Percentiles rank a stretch among this genome's conserved stretches.
Conservation (phyloP, 306 rosid species). For the Crotalaria pallida region DNA sequence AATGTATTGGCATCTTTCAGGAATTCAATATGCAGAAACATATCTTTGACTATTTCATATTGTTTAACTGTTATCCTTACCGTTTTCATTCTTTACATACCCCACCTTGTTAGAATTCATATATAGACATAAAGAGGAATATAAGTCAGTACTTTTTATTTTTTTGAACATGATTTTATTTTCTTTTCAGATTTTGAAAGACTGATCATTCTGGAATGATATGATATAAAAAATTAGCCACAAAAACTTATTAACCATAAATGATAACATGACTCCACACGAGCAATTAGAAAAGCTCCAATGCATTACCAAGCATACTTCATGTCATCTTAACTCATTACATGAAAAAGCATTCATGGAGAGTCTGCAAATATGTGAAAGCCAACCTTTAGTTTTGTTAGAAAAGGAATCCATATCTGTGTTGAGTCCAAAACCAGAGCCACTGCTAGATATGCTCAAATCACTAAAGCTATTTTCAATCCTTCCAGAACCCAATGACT, state of each 20-base stretch:
- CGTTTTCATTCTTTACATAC: not conserved
- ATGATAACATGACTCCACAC: not conserved
- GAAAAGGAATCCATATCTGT: slow-evolving; percentile 72
- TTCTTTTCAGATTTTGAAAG: not conserved
- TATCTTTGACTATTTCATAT: not conserved
- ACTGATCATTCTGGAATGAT: not conserved
- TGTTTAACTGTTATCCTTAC: not conserved
- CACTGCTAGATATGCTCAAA: slow-evolving; percentile 70
- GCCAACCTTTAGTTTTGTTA: slow-evolving; percentile 77
- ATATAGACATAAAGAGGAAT: not conserved
- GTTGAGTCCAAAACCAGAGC: slow-evolving; percentile 73
- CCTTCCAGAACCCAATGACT: slow-evolving; percentile 96
- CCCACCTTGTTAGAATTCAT: not conserved
- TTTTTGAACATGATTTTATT: not conserved
- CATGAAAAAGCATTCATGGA: not conserved
- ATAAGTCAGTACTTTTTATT: not conserved
- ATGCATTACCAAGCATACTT: not conserved
- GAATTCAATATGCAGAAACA: not conserved
- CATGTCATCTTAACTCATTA: not conserved
- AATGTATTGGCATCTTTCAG: not conserved
- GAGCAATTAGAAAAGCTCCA: not conserved
- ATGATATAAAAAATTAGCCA: not conserved
- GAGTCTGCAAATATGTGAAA: slow-evolving; percentile 15
- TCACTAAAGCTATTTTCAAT: slow-evolving; percentile 70
- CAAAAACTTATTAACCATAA: not conserved